Percentiles rank a stretch among this genome's conserved stretches.
Evolutionary conservation across 208 protist genomes (phyloP).

Genomic region (Acanthamoeba rhysodes): DNA sequence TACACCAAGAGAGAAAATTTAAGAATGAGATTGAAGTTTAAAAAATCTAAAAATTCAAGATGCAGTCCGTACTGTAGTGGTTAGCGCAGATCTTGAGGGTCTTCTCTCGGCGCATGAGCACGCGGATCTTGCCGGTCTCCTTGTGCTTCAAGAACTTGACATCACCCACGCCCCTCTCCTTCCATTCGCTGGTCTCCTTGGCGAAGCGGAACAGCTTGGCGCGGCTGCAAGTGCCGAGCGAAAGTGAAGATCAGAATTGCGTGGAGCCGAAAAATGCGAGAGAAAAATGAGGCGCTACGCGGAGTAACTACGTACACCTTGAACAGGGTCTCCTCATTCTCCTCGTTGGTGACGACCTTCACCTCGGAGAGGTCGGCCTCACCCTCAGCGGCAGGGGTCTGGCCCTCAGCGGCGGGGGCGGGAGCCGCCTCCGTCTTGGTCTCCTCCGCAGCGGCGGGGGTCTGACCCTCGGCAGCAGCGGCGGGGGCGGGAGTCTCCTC

Average conservation of each 20-base stretch:
- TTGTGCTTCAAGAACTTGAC: slow-evolving; percentile 92
- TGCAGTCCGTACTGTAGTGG: slow-evolving; percentile 85
- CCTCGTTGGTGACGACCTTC: slow-evolving; percentile 88
- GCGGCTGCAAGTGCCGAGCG: slow-evolving; percentile 76
- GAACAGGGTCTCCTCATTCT: slow-evolving; percentile 87
- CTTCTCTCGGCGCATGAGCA: slow-evolving; percentile 94
- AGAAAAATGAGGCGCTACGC: neutral
- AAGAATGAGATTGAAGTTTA: neutral
- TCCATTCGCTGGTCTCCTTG: slow-evolving; percentile 90
- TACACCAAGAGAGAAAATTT: no score
- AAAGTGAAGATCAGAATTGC: neutral
- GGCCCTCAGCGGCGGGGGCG: neutral
- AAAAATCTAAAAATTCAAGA: neutral
- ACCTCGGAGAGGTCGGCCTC: slow-evolving; percentile 77
- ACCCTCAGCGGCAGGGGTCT: neutral
- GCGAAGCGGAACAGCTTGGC: slow-evolving; percentile 92
- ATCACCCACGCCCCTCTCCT: slow-evolving; percentile 92
- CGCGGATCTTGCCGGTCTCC: slow-evolving; percentile 87
- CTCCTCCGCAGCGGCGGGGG: neutral
- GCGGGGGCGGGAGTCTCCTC: neutral
- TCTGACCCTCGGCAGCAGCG: slow-evolving; percentile 30
- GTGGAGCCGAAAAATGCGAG: neutral
- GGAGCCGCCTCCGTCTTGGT: neutral
- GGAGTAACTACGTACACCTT: slow-evolving; percentile 84
- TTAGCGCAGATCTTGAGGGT: slow-evolving; percentile 94